Evolutionary conservation across 768 basidiomycete genomes (phyloP), one percentile per base, ranked within the genome.

Genomic region (Naganishia randhawae): DNA sequence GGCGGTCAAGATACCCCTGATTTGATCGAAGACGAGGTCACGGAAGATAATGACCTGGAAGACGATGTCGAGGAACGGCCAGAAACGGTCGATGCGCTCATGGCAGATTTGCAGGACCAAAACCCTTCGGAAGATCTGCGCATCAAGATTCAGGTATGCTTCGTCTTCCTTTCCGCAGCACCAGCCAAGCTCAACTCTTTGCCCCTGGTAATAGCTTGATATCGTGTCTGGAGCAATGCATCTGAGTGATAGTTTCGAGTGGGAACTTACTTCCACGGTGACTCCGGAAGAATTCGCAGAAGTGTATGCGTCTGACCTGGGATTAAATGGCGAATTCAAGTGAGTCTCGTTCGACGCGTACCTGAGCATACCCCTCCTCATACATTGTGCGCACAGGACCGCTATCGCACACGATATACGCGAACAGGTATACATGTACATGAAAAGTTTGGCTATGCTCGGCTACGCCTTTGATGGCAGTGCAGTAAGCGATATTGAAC

Each of bases 181-280:
- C 31, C 16, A 35, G 45, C 55, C 53, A 61, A 57, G 71, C 64
- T 13, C 14, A 25, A n/a, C 10, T 27, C 4, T n/a, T 19, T 48
- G 16, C 13, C 39, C 37, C n/a, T n/a, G 14, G 25, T 29, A 63
- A 19, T 75, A 97, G 93, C 85, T 99, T 70, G 95, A 98, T 80
- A 92, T 98, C 80, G 91, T 92, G 65, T 88, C 94, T 65, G 95
- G 92, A 27, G 87, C 88, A 8, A 86, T 93, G 82, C 93, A 94
- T 79, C 85, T 99, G 27, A 90, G 92, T 66, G 96, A 99, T 80
- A 90, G 93, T 75, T 95, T 98, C 75, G 96, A 98, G 77, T 99
- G 96, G 96, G 95, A 99, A 78, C 80, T 97, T 41, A 88, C 88
- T 72, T 92, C 89, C 66, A 81, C 83, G 25, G 83, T 84, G 52